Evolutionary conservation across 768 basidiomycete genomes (phyloP), one percentile per base, ranked within the genome.

Genomic region (Polyporus arcularius): DNA sequence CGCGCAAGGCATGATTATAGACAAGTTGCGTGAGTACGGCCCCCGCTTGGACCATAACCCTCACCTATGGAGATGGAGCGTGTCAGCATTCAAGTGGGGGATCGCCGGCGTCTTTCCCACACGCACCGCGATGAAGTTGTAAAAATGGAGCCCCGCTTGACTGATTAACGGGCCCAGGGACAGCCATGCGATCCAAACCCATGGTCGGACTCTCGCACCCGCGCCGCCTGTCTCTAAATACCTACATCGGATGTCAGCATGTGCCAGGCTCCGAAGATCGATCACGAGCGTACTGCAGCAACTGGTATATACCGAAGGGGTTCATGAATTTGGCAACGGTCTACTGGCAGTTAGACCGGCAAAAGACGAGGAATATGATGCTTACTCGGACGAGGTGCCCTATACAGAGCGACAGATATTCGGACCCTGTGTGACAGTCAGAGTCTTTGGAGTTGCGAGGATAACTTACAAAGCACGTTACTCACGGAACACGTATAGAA

Each of bases 171-270:
- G 81, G 12, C 82, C 84, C 4, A 81, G 46, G 62, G 85, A 79
- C n/a, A 86, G 73, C 70, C 74, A 73, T 0, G 71, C 48, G 21
- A 90, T 80, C 88, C 89, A 90, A n/a, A 90, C 80, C 83, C 88
- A 89, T 1, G 89, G 89, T 32, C 80, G 79, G 45, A 87, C 72
- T 3, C 73, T 67, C 0, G 85, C 78, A 30, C 70, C 79, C 61
- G 79, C 68, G 4, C 85, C 85, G 16, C 74, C 71, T 21, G 61
- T 71, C 60, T 79, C 76, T 12, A 78, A 57, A 62, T 78, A 73
- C 52, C 57, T 63, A 35, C 2, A 2, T 4, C 38, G 31, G 4
- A 11, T 21, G 6, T 67, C 4, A 30, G 14, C 18, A 12, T 32
- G 10, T 35, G 7, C 7, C 4, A 31, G 32, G 15, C n/a, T 21